These are phyloP conservation scores for Casuarina cunninghamiana DNA, from an alignment of 306 rosid genomes.

Conservation along the genomic window DNA sequence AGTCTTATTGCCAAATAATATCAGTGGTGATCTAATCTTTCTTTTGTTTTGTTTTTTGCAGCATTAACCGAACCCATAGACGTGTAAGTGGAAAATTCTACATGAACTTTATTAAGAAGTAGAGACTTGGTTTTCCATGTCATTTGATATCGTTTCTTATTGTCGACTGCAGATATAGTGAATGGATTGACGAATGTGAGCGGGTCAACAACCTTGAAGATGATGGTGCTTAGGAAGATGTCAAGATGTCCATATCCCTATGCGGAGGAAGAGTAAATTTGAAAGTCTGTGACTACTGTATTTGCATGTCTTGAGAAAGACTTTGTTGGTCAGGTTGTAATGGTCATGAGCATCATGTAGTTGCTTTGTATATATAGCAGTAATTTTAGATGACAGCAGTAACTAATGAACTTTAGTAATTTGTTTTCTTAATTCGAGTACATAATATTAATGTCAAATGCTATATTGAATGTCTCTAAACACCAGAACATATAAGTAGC, in stretches of 20 bases:
- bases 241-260: background rate
- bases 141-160: background rate
- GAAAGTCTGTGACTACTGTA: background rate
- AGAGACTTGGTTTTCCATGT: background rate
- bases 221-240: slow-evolving; percentile 37
- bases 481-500: no score
- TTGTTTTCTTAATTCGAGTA: no score
- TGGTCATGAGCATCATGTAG: no score
- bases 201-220: slow-evolving; percentile 59
- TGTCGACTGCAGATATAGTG: slow-evolving; percentile 46
- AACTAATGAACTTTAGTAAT: no score
- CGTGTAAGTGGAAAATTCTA: slow-evolving; percentile 36
- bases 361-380: no score
- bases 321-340: no score
- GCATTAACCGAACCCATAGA: slow-evolving; percentile 58
- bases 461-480: no score
- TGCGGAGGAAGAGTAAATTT: background rate
- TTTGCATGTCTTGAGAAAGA: background rate
- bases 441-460: no score
- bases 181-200: slow-evolving; percentile 73
- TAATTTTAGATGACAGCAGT: no score
- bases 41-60: slow-evolving; percentile 27
- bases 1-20: background rate
- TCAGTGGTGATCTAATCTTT: slow-evolving; percentile 7
- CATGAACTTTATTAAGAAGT: background rate